These are phyloP conservation scores for Crotalaria pallida DNA, from an alignment of 306 rosid genomes.

Conservation along the genomic window DNA sequence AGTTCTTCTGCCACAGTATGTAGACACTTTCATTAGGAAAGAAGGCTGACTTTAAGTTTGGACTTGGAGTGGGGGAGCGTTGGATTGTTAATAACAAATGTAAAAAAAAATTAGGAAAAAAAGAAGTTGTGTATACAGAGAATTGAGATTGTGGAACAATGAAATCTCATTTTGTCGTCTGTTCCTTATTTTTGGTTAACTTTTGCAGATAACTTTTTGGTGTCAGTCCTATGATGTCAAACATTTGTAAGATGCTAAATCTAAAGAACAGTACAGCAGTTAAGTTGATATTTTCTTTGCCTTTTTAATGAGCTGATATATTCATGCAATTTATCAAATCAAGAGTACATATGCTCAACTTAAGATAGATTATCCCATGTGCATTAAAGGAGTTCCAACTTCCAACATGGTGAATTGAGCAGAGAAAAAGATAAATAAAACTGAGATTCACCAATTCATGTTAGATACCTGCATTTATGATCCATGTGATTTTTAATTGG, in stretches of 20 bases:
- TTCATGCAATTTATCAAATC: too few species aligned
- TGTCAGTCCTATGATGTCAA: not conserved
- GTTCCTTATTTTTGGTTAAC: not conserved
- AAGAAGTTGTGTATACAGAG: constrained; percentile 31
- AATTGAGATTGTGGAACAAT: constrained; percentile 5
- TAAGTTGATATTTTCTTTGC: not conserved
- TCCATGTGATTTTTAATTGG: not conserved
- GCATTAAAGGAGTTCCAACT: not conserved
- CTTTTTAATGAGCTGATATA: not conserved
- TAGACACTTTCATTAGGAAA: not conserved
- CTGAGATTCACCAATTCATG: not conserved
- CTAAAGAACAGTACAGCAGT: too few species aligned
- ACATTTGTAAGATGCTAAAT: not conserved
- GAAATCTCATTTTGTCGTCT: not conserved
- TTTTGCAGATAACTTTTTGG: not conserved
- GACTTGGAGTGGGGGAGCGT: not conserved
- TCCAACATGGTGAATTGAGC: not conserved
- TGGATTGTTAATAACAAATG: constrained; percentile 25
- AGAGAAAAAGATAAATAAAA: not conserved
- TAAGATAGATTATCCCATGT: too few species aligned
- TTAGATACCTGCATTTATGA: not conserved
- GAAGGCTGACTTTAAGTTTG: not conserved
- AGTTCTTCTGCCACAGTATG: not conserved
- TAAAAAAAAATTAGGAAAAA: constrained; percentile 15
- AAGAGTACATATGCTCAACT: too few species aligned